These are phyloP conservation scores for Penicillium egyptiacum DNA, from an alignment of 495 filamentous ascomycete species.

Conservation along the genomic window DNA sequence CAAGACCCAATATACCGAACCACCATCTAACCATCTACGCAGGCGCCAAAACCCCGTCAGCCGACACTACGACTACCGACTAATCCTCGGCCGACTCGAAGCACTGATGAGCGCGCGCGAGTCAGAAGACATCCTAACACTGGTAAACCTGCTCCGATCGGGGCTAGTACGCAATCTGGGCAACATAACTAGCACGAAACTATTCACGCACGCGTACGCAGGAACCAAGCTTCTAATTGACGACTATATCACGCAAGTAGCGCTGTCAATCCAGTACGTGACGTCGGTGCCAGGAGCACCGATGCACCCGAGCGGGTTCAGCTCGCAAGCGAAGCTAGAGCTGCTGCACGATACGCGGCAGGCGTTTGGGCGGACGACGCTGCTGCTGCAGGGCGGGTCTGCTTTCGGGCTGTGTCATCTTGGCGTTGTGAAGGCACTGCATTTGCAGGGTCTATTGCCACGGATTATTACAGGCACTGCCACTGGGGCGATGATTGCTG, in stretches of 20 bases:
- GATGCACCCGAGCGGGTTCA: conserved; percentile 58
- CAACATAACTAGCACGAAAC: conserved; percentile 79
- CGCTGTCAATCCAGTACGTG: conserved; percentile 75
- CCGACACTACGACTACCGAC: conserved; percentile 82
- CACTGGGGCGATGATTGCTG: conserved; percentile 87
- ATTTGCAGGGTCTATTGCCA: conserved; percentile 79
- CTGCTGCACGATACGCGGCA: conserved; percentile 87
- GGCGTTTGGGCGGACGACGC: conserved; percentile 81
- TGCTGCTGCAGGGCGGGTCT: conserved; percentile 87
- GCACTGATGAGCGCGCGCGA: conserved; percentile 73
- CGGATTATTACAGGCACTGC: conserved; percentile 90
- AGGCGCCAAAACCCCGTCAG: conserved; percentile 81
- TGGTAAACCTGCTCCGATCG: conserved; percentile 78
- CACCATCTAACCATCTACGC: conserved; percentile 3
- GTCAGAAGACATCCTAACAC: conserved; percentile 67
- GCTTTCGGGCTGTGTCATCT: conserved; percentile 92
- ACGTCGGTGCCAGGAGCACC: conserved; percentile 65
- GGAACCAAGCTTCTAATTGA: conserved; percentile 90
- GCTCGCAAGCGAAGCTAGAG: conserved; percentile 82
- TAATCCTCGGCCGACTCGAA: conserved; percentile 76
- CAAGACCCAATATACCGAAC: neutral
- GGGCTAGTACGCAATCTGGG: conserved; percentile 89
- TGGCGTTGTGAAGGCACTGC: conserved; percentile 86
- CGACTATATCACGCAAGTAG: conserved; percentile 84
- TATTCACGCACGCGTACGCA: conserved; percentile 83